Percentiles rank a stretch among this genome's conserved stretches.
phyloP scores from a whole-genome alignment of 106 monocot genomes.

The Dactylorhiza incarnata region DNA sequence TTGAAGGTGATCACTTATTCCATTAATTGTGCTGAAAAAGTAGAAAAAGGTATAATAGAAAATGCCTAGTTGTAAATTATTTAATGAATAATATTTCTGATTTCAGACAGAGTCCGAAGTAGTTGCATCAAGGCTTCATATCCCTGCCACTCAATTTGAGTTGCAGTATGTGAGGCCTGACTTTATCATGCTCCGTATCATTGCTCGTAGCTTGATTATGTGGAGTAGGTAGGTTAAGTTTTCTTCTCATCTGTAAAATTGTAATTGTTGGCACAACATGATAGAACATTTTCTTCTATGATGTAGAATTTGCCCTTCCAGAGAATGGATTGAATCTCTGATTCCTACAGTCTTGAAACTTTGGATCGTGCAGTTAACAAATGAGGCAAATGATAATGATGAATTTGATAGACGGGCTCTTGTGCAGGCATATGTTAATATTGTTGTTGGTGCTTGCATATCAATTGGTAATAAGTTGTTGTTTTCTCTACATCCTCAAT shows the following conservation, averaged over 20 bases:
- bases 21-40: background rate
- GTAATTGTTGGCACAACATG: background rate
- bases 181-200: slow-evolving; percentile 90
- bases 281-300: background rate
- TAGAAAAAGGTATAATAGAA: background rate
- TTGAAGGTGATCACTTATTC: slow-evolving; percentile 52
- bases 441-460: slow-evolving; percentile 79
- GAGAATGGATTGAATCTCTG: slow-evolving; percentile 81
- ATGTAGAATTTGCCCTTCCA: slow-evolving; percentile 61
- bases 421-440: slow-evolving; percentile 85
- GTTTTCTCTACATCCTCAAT: background rate
- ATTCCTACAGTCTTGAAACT: slow-evolving; percentile 63
- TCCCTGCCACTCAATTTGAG: slow-evolving; percentile 79
- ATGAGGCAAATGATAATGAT: slow-evolving; percentile 48
- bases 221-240: slow-evolving; percentile 68
- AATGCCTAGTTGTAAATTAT: background rate
- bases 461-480: slow-evolving; percentile 57
- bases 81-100: slow-evolving; percentile 5
- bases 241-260: background rate
- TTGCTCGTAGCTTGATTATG: slow-evolving; percentile 85
- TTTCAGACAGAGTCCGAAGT: slow-evolving; percentile 79
- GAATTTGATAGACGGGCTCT: slow-evolving; percentile 70
- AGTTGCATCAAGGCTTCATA: slow-evolving; percentile 55
- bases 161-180: slow-evolving; percentile 96
- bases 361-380: slow-evolving; percentile 30